Evolutionary conservation across 768 basidiomycete species (phyloP).

Genomic region (Phanerochaete sordida): DNA sequence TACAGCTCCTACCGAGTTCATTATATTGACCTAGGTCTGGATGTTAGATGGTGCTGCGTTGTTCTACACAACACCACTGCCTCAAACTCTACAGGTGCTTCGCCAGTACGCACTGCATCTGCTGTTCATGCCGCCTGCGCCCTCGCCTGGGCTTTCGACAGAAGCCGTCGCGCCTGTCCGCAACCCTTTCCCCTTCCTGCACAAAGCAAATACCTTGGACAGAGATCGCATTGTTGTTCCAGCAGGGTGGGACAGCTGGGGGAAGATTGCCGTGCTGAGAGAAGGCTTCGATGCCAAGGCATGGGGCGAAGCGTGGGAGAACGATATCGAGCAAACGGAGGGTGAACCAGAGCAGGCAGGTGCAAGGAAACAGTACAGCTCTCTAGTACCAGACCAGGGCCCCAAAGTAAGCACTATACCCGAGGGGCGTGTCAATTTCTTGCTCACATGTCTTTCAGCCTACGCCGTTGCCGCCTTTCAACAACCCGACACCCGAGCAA

Average conservation of each 20-base stretch:
- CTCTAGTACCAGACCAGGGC: conserved; percentile 74
- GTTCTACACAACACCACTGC: conserved; percentile 87
- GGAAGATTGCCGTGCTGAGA: conserved; percentile 85
- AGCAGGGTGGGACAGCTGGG: conserved; percentile 98
- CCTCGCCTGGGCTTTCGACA: conserved; percentile 36
- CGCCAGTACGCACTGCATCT: conserved; percentile 83
- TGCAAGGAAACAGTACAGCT: conserved; percentile 63
- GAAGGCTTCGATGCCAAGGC: conserved; percentile 86
- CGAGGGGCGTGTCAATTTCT: background rate
- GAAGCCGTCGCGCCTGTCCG: conserved; percentile 46
- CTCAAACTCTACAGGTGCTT: conserved; percentile 68
- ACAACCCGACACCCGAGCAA: conserved; percentile 84
- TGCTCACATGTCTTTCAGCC: conserved; percentile 35
- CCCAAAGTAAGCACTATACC: conserved; percentile 61
- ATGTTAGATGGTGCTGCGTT: conserved; percentile 83
- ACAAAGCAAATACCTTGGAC: conserved; percentile 89
- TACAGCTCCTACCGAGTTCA: background rate
- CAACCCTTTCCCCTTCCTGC: conserved; percentile 82
- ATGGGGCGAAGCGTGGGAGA: conserved; percentile 80
- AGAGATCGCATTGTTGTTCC: conserved; percentile 91
- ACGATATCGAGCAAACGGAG: conserved; percentile 48
- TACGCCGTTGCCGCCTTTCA: conserved; percentile 68
- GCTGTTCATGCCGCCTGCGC: conserved; percentile 71
- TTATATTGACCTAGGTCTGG: too few species aligned
- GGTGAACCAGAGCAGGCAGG: conserved; percentile 43